These are phyloP conservation scores for Sordariomycetes sp. DNA, from an alignment of 2,329 filamentous ascomycete genomes.

Conservation along the genomic window DNA sequence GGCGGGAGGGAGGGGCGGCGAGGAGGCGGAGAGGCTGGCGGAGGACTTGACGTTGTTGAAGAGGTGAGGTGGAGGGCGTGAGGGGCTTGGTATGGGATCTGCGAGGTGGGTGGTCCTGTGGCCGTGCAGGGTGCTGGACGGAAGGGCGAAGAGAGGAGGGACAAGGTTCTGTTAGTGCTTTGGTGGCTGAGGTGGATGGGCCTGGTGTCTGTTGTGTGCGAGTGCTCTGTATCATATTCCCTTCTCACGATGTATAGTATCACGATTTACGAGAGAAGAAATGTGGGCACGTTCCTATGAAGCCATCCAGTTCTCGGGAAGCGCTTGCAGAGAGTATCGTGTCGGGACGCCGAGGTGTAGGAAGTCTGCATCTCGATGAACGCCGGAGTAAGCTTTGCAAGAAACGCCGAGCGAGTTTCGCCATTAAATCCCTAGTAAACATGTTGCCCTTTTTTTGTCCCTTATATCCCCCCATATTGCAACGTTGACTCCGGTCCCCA, in stretches of 20 bases:
- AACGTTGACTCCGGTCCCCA: not conserved
- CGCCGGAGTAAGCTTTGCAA: not conserved
- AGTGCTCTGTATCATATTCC: too few species aligned
- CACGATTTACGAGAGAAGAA: too few species aligned
- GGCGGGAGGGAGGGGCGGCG: slow-evolving; percentile 23
- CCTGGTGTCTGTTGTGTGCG: too few species aligned
- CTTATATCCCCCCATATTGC: not conserved
- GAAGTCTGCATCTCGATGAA: not conserved
- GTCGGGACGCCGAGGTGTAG: too few species aligned
- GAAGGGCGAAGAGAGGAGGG: too few species aligned
- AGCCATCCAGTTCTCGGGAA: too few species aligned
- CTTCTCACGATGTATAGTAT: too few species aligned
- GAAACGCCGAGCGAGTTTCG: not conserved
- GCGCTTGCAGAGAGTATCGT: too few species aligned
- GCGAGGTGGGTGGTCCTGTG: not conserved
- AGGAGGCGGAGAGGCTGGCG: slow-evolving; percentile 24
- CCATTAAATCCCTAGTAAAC: not conserved
- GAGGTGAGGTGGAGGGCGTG: not conserved
- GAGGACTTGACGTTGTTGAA: slow-evolving; percentile 9
- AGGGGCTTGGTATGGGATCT: not conserved
- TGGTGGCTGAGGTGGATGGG: too few species aligned
- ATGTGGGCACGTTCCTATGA: too few species aligned
- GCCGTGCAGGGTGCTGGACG: not conserved
- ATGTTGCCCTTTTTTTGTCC: not conserved
- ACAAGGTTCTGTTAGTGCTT: too few species aligned